phyloP scores from a whole-genome alignment of 169 alveolate genomes.

The Plasmodium knowlesi region DNA sequence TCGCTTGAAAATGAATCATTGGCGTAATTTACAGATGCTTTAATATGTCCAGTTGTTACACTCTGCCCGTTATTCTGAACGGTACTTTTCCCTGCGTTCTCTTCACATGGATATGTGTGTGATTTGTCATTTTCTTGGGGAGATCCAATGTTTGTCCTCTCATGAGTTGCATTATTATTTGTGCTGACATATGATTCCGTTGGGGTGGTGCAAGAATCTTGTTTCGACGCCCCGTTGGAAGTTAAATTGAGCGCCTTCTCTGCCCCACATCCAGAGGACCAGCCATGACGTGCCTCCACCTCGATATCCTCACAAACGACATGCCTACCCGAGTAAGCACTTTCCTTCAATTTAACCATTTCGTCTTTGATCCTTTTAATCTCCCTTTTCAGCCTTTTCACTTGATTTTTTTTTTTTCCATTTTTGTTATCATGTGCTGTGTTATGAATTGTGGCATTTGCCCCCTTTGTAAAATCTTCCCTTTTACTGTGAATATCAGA shows the following conservation, averaged over 20 bases:
- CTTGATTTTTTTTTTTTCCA: conserved; percentile 38
- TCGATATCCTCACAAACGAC: neutral
- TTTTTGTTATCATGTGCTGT: neutral
- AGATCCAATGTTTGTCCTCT: neutral
- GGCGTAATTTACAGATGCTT: neutral
- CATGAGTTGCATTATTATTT: neutral
- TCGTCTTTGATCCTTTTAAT: conserved; percentile 67
- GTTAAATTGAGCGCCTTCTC: neutral
- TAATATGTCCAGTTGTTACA: neutral
- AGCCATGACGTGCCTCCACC: neutral
- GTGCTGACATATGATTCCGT: neutral
- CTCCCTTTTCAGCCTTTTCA: conserved; percentile 47
- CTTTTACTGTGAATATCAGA: neutral
- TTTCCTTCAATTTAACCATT: conserved; percentile 58
- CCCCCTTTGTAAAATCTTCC: neutral
- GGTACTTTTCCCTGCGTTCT: neutral
- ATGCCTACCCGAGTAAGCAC: neutral
- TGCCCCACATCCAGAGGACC: neutral
- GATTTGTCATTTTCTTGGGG: neutral
- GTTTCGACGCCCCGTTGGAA: neutral
- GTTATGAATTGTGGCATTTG: neutral
- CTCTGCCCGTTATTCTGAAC: neutral
- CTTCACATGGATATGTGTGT: neutral
- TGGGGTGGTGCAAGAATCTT: neutral
- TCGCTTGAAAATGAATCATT: neutral